Base-by-base conservation (phyloP, 805 yeast genomes). In the Starmerella vitae region DNA sequence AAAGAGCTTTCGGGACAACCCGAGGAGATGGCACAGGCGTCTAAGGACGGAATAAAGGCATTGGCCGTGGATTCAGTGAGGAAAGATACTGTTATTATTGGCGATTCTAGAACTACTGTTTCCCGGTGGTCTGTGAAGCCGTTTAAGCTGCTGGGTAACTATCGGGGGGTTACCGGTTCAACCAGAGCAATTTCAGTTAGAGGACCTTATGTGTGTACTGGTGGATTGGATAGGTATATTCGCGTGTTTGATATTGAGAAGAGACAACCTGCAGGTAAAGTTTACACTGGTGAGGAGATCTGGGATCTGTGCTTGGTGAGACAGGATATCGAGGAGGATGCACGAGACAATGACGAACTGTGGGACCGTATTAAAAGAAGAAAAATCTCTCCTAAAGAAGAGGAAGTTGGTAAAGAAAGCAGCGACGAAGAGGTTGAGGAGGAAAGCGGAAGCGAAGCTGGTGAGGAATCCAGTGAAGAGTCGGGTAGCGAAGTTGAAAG, bases 161-260 rank as follows among this genome's bases (percentile, higher is more conserved):
- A 65, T 54, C 72, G 76, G 28, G 94, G 91, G 18, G 73, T 84
- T 9, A 77, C 76, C 19, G 86, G 93, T 42, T 77, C 85, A 1
- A 74, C 79, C 33, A 67, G 65, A 41, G 60, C 70, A 3, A 17
- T 52, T 4, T 30, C 44, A 13, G 14, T 22, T 9, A 45, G 46
- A 22, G 52, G 48, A 12, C 30, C 27, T 8, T 54, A 78, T 21
- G 52, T 86, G 6, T 75, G 76, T 2, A 67, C 82, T 15, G 96
- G 93, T 32, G 93, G 95, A 0, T 67, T 86, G 18, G 98, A 91
- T 54, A 68, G 94, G 52, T 88, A 84, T 52, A 66, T 83, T 20
- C 70, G 95, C 42, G 82, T 81, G 3, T 88, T 71, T 58, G 78
- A 84, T 44, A 55, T 74, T 4, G 61, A 61, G 2, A 60, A 74